Evolutionary conservation across 441 rosid species (phyloP), one percentile per base, ranked within the genome.

Genomic region (Arabidopsis hybrid): DNA sequence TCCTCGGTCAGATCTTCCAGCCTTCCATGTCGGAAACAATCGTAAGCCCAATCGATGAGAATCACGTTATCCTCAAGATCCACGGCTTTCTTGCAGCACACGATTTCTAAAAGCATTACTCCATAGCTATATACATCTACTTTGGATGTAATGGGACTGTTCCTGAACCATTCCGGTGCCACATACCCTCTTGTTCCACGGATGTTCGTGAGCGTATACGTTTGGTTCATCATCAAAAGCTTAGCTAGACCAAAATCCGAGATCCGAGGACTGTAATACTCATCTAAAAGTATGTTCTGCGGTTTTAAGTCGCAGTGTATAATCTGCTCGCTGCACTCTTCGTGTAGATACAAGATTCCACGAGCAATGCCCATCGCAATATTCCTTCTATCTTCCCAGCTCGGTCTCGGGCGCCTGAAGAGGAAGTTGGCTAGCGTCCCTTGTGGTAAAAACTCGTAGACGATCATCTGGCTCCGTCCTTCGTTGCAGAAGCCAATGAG

Each of bases 41-140:
- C 90, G 6, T 64, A 81, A 0, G 78, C 89, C 87, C 86, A 83
- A 34, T 89, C 83, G 6, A 65, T 75, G 18, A 82, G 80, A 49
- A 84, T 55, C 57, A 80, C 75, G 35, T 66, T 60, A 21, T 69
- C 55, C 52, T 82, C 88, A 2, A 26, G 26, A 45, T 67, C 74
- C 3, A 81, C 66, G 11, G 69, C 79, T 75, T 59, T 84, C 62
- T 86, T 78, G 10, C 89, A 85, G 63, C 86, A 84, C 31, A 89
- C 76, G 59, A 85, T 67, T 85, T 84, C 89, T 4, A 83, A 83
- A 74, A 84, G 57, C 77, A 84, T 31, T 13, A 83, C 76, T 11
- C 92, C 87, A 12, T 84, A 86, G 79, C 88, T 83, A 77, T 83
- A 84, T 3, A 83, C 82, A 38, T 90, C 91, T 0, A 88, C 90